Conservation (phyloP, 1,284 basidiomycete species). For the Microbotryomycetes sp. region DNA sequence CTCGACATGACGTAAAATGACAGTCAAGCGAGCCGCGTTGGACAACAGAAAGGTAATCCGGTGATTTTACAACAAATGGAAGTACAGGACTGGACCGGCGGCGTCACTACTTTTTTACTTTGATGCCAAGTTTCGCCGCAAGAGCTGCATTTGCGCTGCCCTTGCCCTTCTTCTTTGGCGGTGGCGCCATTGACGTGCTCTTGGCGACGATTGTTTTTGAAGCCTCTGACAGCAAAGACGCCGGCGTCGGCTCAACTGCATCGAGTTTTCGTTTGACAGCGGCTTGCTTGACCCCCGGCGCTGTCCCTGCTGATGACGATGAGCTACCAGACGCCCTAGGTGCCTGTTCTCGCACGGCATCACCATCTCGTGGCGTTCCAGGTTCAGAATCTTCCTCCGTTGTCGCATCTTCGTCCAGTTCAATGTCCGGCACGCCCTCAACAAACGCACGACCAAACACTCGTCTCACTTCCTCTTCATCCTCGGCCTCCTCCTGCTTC, state of each 20-base stretch:
- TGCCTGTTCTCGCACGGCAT: constrained; percentile 28
- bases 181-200: constrained; percentile 9
- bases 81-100: too few species aligned
- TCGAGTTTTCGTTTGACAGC: constrained; percentile 38
- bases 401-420: constrained; percentile 31
- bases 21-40: too few species aligned
- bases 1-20: too few species aligned
- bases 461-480: constrained; percentile 76
- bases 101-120: constrained; percentile 15
- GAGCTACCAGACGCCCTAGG: constrained; percentile 40
- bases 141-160: constrained; percentile 18
- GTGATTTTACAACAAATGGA: too few species aligned
- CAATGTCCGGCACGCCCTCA: constrained; percentile 38
- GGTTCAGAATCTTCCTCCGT: constrained; percentile 18
- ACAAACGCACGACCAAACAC: constrained; percentile 53
- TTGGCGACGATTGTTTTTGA: constrained; percentile 54
- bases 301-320: constrained; percentile 64
- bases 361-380: constrained; percentile 19
- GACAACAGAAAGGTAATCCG: too few species aligned
- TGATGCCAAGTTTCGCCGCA: constrained; percentile 31
- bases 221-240: constrained; percentile 62
- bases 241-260: constrained; percentile 36
- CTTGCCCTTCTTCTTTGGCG: constrained; percentile 34
- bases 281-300: too few species aligned
- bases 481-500: constrained; percentile 72